Conservation (phyloP, 2,329 filamentous ascomycete genomes). For the Podosphaera aphanis region DNA sequence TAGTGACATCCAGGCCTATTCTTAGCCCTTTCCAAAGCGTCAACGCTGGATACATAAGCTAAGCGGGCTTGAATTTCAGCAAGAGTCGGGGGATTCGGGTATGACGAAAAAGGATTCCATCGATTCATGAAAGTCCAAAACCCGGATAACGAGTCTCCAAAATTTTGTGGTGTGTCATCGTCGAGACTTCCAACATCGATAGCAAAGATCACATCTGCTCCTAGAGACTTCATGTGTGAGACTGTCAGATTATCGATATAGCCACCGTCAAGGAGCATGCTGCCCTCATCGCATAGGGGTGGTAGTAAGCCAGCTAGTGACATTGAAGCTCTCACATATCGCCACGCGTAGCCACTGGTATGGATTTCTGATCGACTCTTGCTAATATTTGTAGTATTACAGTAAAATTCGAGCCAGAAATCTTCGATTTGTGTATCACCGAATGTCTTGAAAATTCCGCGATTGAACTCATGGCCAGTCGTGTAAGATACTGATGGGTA, state of each 20-base stretch:
- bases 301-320: slow-evolving; percentile 79
- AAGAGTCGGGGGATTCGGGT: slow-evolving; percentile 79
- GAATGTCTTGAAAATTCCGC: slow-evolving; percentile 96
- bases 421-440: slow-evolving; percentile 94
- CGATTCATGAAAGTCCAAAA: slow-evolving; percentile 88
- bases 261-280: slow-evolving; percentile 86
- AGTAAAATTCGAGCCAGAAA: slow-evolving; percentile 97
- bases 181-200: slow-evolving; percentile 85
- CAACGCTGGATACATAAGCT: slow-evolving; percentile 84
- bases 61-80: slow-evolving; percentile 88
- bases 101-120: slow-evolving; percentile 83
- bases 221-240: slow-evolving; percentile 85
- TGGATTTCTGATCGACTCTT: slow-evolving; percentile 82
- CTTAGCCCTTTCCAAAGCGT: slow-evolving; percentile 85
- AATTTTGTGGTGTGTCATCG: slow-evolving; percentile 73
- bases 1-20: slow-evolving; percentile 76
- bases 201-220: slow-evolving; percentile 84
- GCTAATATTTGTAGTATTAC: slow-evolving; percentile 97
- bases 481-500: slow-evolving; percentile 95
- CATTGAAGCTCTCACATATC: slow-evolving; percentile 93
- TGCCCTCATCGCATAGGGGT: slow-evolving; percentile 86
- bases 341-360: slow-evolving; percentile 90
- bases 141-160: slow-evolving; percentile 82
- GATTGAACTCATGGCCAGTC: slow-evolving; percentile 95
- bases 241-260: slow-evolving; percentile 96